These are phyloP conservation scores for Lactifluus rugatus DNA, from an alignment of 768 basidiomycete species.

Conservation along the genomic window DNA sequence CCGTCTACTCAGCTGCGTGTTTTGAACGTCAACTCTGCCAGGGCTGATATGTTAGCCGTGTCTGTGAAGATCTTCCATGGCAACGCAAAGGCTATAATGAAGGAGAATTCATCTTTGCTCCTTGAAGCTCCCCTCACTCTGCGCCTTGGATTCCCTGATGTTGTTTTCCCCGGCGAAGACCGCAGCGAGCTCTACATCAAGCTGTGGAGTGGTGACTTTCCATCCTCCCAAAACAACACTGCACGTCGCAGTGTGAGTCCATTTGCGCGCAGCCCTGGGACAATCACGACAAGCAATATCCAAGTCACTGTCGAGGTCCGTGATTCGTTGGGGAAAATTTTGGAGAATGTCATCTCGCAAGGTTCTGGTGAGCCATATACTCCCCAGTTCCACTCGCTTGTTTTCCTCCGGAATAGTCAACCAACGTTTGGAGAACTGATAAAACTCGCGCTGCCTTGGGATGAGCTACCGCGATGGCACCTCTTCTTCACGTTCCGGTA, in stretches of 20 bases:
- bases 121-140: conserved; percentile 74
- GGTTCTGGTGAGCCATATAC: conserved; percentile 80
- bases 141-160: conserved; percentile 91
- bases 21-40: conserved; percentile 24
- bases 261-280: conserved; percentile 50
- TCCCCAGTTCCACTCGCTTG: conserved; percentile 80
- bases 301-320: conserved; percentile 89
- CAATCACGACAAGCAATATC: conserved; percentile 53
- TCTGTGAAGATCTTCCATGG: conserved; percentile 84
- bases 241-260: conserved; percentile 48
- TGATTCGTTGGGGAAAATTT: conserved; percentile 52
- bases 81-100: conserved; percentile 60
- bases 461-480: conserved; percentile 70
- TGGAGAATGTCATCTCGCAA: conserved; percentile 67
- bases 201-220: conserved; percentile 89
- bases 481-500: conserved; percentile 92
- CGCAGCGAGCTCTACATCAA: conserved; percentile 96
- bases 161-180: conserved; percentile 86
- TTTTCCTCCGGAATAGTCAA: conserved; percentile 78
- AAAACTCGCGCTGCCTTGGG: conserved; percentile 68
- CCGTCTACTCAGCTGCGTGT: not conserved
- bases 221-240: conserved; percentile 38
- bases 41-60: conserved; percentile 81
- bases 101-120: conserved; percentile 76
- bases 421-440: conserved; percentile 92